Percentiles rank a stretch among this genome's conserved stretches.
Conservation (phyloP, 192 early-diverging fungal genomes). For the Coemansia sp. region DNA sequence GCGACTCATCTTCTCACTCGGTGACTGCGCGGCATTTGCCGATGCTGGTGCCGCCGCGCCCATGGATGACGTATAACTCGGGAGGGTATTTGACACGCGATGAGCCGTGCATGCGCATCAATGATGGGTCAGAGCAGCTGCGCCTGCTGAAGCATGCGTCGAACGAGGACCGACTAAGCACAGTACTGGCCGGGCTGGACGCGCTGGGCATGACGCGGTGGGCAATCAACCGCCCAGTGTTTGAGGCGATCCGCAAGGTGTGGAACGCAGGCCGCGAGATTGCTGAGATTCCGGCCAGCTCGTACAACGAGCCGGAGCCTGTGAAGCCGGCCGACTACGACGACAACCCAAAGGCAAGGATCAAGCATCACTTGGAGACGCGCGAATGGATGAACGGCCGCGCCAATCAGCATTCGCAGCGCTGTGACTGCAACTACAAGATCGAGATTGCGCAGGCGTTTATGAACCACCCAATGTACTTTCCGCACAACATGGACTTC, state of each 20-base stretch:
- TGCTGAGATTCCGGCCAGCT: conserved; percentile 71
- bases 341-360: conserved; percentile 58
- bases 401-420: conserved; percentile 77
- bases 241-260: conserved; percentile 73
- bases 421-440: conserved; percentile 93
- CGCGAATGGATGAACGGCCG: conserved; percentile 61
- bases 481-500: conserved; percentile 98
- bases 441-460: conserved; percentile 92
- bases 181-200: conserved; percentile 76
- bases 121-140: conserved; percentile 68
- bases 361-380: conserved; percentile 58
- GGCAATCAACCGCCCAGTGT: conserved; percentile 82
- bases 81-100: conserved; percentile 83
- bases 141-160: conserved; percentile 79
- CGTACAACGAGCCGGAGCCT: conserved; percentile 53
- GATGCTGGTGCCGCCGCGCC: conserved; percentile 89
- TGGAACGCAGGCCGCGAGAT: conserved; percentile 84
- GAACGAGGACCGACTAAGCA: conserved; percentile 65
- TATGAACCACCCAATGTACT: conserved; percentile 85
- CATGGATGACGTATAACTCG: conserved; percentile 82
- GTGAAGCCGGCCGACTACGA: conserved; percentile 65
- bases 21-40: conserved; percentile 80
- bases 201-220: conserved; percentile 85
- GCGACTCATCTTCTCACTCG: conserved; percentile 57
- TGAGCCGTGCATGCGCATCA: conserved; percentile 75